A percentile compares a stretch with the other conserved stretches of the same genome.
Evolutionary conservation across 1,284 basidiomycete species (phyloP).

Genomic region (Cerrena zonata): DNA sequence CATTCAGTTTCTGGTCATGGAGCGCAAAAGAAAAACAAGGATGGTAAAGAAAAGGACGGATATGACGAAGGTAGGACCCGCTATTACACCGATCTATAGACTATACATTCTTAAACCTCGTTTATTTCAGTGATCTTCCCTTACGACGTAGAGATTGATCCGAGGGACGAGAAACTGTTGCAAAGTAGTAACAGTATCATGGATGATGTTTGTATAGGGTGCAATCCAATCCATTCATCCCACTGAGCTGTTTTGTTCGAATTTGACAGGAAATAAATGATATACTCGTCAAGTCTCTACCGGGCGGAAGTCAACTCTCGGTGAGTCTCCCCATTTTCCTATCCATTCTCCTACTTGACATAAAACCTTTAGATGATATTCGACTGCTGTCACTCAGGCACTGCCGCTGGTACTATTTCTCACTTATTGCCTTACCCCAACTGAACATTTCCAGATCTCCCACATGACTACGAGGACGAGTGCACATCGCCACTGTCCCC

Average conservation of each 20-base stretch:
- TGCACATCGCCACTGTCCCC: too few relatives aligned
- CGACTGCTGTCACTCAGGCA: conserved; percentile 14
- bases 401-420: conserved; percentile 25
- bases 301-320: conserved; percentile 2
- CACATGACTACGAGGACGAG: too few relatives aligned
- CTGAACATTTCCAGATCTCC: too few relatives aligned
- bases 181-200: conserved; percentile 3
- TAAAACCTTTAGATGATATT: conserved; percentile 13
- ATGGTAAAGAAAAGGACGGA: conserved; percentile 3
- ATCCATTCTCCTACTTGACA: background rate
- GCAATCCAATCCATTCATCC: too few relatives aligned
- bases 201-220: conserved; percentile 6
- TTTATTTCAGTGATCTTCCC: conserved; percentile 8
- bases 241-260: too few relatives aligned
- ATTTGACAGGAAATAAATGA: conserved; percentile 4
- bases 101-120: background rate
- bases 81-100: background rate
- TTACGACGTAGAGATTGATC: conserved; percentile 3
- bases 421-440: too few relatives aligned
- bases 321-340: background rate
- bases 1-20: conserved; percentile 5
- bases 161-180: too few relatives aligned
- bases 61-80: conserved; percentile 2
- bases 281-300: conserved; percentile 7
- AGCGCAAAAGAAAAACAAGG: background rate